These are phyloP conservation scores for Pseudopyrenochaeta lycopersici DNA, from an alignment of 2,329 filamentous ascomycete species.

Conservation along the genomic window DNA sequence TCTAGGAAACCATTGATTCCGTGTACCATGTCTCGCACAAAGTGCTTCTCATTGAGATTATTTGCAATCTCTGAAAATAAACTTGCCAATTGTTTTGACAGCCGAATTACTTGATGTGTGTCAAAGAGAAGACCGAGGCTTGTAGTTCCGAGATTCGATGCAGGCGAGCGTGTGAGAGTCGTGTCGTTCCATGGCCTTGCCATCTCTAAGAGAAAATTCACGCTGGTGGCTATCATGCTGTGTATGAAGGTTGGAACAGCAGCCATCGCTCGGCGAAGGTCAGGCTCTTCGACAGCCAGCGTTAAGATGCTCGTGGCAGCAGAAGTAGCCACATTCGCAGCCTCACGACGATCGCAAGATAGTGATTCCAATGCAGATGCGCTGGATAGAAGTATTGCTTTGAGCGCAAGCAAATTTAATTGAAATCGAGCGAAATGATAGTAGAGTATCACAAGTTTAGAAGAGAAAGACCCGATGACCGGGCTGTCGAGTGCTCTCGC, in stretches of 20 bases:
- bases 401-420: constrained; percentile 58
- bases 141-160: constrained; percentile 32
- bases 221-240: constrained; percentile 63
- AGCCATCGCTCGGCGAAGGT: constrained; percentile 52
- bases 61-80: constrained; percentile 36
- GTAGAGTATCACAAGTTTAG: constrained; percentile 61
- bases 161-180: constrained; percentile 35
- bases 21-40: constrained; percentile 40
- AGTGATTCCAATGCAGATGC: constrained; percentile 55
- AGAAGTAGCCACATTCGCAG: constrained; percentile 54
- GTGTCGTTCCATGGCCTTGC: constrained; percentile 55
- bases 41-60: constrained; percentile 40
- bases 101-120: constrained; percentile 36
- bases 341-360: constrained; percentile 53
- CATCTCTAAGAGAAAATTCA: constrained; percentile 61
- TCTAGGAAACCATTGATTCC: constrained; percentile 40
- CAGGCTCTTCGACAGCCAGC: constrained; percentile 56
- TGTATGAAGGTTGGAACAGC: constrained; percentile 62
- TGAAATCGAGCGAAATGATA: constrained; percentile 65
- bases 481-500: constrained; percentile 37
- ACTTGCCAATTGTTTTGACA: constrained; percentile 34
- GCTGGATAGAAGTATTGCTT: constrained; percentile 54
- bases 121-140: constrained; percentile 43
- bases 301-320: constrained; percentile 58
- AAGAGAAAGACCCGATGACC: constrained; percentile 48